Conservation (phyloP, 345 rosid genomes). For the Reutealis trisperma region DNA sequence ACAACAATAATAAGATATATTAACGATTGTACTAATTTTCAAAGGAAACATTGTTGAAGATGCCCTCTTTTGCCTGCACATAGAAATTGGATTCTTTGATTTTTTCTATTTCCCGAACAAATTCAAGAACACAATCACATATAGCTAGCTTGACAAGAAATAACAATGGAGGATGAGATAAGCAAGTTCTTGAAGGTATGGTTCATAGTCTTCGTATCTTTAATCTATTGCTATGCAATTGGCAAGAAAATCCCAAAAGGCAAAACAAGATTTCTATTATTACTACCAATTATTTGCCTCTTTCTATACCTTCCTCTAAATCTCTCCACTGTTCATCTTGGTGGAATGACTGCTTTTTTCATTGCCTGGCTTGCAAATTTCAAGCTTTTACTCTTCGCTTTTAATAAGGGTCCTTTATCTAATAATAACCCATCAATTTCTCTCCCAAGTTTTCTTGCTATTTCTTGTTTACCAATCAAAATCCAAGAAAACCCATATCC, state of each 20-base stretch:
- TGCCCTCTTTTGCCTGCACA: no score
- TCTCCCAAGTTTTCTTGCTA: neutral
- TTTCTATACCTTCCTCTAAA: conserved; percentile 22
- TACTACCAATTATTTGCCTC: conserved; percentile 17
- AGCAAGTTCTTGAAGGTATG: conserved; percentile 9
- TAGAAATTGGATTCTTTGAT: no score
- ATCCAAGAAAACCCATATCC: conserved; percentile 1
- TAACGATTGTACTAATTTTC: no score
- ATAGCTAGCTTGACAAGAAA: neutral
- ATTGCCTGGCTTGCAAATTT: conserved; percentile 24
- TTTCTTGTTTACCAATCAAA: conserved; percentile 19
- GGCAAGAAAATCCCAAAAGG: conserved; percentile 13
- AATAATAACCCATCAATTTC: neutral
- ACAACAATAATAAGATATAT: no score
- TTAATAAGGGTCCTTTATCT: conserved; percentile 19
- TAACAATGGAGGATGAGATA: conserved; percentile 11
- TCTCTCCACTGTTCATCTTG: conserved; percentile 2
- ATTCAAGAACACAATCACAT: no score
- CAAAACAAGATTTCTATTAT: neutral
- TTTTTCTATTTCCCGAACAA: no score
- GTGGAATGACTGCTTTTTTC: conserved; percentile 16
- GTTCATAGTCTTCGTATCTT: neutral
- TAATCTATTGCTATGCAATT: conserved; percentile 13
- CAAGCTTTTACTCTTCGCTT: conserved; percentile 22
- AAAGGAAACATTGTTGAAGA: no score